These are phyloP conservation scores for Fermentozyma sake DNA, from an alignment of 1,139 yeast species.

Conservation along the genomic window DNA sequence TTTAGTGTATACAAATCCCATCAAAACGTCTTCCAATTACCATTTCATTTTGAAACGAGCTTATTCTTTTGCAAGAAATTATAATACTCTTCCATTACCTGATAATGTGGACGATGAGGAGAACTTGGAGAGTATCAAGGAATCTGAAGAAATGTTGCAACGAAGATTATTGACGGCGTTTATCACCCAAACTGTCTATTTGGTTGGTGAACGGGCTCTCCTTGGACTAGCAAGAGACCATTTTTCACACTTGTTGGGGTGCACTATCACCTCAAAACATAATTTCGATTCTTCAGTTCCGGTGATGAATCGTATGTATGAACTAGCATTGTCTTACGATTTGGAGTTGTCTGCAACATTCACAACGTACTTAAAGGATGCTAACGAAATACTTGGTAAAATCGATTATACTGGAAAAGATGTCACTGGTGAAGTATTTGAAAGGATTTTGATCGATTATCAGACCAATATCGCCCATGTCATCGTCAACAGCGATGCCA, in stretches of 20 bases:
- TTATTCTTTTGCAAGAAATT: slow-evolving; percentile 64
- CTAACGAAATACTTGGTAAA: slow-evolving; percentile 22
- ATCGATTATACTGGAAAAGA: slow-evolving; percentile 14
- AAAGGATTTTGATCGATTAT: slow-evolving; percentile 30
- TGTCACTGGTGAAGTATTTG: slow-evolving; percentile 27
- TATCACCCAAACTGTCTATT: slow-evolving; percentile 41
- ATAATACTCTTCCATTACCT: slow-evolving; percentile 40
- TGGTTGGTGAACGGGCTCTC: slow-evolving; percentile 23
- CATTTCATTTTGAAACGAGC: slow-evolving; percentile 55
- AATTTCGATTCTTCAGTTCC: slow-evolving; percentile 13
- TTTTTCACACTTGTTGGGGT: slow-evolving; percentile 18
- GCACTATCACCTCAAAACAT: not conserved
- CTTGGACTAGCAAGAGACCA: slow-evolving; percentile 23
- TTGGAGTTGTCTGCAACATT: slow-evolving; percentile 47
- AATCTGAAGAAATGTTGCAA: slow-evolving; percentile 46
- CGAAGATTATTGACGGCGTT: slow-evolving; percentile 41
- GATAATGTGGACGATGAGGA: slow-evolving; percentile 23
- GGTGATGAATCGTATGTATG: slow-evolving; percentile 42
- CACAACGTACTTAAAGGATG: slow-evolving; percentile 22
- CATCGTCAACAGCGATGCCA: slow-evolving; percentile 20
- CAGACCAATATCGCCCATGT: slow-evolving; percentile 26
- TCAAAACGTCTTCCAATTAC: slow-evolving; percentile 18
- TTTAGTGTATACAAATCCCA: slow-evolving; percentile 38
- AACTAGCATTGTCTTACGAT: slow-evolving; percentile 60
- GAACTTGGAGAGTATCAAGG: slow-evolving; percentile 36